Evolutionary conservation across 305 asterid genomes (phyloP).

Genomic region (Fraxinus floribunda): DNA sequence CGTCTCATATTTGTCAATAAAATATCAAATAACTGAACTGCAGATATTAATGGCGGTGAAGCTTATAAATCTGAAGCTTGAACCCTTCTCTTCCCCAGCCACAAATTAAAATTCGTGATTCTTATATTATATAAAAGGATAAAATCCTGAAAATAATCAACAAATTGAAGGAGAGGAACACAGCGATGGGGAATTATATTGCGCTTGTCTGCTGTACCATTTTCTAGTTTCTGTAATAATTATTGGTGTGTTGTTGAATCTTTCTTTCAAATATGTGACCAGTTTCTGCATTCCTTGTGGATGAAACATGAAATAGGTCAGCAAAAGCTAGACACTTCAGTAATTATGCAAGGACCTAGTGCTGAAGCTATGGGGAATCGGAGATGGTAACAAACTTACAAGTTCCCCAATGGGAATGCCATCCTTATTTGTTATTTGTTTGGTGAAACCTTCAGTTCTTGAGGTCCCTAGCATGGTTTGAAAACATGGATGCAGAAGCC

Average conservation of each 20-base stretch:
- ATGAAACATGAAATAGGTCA: background rate
- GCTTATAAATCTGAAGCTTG: background rate
- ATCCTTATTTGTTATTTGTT: conserved; percentile 37
- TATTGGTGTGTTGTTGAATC: background rate
- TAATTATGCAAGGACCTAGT: background rate
- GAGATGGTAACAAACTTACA: conserved; percentile 24
- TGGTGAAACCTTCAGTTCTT: conserved; percentile 39
- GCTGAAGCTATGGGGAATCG: background rate
- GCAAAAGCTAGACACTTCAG: background rate
- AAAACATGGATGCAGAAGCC: conserved; percentile 44
- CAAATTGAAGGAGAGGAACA: background rate
- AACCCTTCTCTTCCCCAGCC: background rate
- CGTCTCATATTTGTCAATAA: background rate
- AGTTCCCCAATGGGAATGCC: conserved; percentile 43
- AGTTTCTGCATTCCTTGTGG: background rate
- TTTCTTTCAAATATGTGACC: background rate
- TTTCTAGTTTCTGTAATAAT: background rate
- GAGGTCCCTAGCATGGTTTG: conserved; percentile 41
- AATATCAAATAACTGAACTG: background rate
- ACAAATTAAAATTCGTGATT: background rate
- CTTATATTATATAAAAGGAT: conserved; percentile 18
- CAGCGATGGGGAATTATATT: background rate
- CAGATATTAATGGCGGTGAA: background rate
- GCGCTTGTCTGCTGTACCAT: background rate
- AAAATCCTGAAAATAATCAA: background rate